Conservation (phyloP, 345 rosid species). For the Zanthoxylum bungeanum region DNA sequence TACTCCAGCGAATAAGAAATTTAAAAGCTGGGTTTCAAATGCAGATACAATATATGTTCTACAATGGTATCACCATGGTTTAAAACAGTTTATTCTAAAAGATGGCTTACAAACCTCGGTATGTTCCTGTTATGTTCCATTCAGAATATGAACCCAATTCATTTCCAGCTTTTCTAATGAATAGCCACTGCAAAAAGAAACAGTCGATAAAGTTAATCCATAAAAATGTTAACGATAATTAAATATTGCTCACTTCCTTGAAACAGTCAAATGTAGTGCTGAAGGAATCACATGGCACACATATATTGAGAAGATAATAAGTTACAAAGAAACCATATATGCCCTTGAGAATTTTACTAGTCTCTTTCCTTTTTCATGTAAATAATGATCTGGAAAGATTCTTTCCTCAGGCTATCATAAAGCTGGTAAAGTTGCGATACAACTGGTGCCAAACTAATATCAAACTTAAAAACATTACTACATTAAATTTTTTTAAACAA, state of each 20-base stretch:
- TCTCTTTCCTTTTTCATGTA: neutral
- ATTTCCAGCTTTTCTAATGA: constrained; percentile 55
- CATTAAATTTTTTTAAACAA: neutral
- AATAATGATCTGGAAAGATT: neutral
- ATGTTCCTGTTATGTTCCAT: constrained; percentile 98
- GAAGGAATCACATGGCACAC: neutral
- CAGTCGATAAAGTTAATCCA: neutral
- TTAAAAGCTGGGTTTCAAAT: neutral
- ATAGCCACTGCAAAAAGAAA: constrained; percentile 70
- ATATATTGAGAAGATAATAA: neutral
- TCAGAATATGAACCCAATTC: constrained; percentile 67
- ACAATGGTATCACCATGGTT: neutral
- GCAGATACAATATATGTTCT: neutral
- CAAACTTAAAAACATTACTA: neutral
- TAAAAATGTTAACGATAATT: neutral
- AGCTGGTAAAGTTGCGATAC: neutral
- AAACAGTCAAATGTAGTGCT: neutral
- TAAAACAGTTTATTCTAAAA: neutral
- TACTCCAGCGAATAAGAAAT: neutral
- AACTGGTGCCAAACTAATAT: neutral
- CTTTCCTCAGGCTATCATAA: neutral
- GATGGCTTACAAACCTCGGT: constrained; percentile 62
- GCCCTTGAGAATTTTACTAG: neutral
- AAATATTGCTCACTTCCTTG: neutral
- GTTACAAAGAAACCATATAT: neutral